Evolutionary conservation across 2,329 filamentous ascomycete species (phyloP), one percentile per base, ranked within the genome.

Genomic region (Lojkania enalia): DNA sequence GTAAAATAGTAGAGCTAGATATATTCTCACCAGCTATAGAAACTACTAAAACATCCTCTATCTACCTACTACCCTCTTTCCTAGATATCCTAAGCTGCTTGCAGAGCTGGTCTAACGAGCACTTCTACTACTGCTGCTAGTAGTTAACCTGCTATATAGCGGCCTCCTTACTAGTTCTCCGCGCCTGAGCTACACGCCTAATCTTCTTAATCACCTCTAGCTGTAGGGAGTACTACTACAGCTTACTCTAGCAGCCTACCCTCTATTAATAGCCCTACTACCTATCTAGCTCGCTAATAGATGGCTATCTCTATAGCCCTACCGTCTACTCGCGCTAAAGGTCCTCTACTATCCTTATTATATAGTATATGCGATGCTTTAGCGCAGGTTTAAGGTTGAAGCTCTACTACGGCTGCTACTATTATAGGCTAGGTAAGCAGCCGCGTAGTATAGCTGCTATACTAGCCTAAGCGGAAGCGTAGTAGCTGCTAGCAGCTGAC

Each of bases 161-260:
- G 6, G 39, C 30, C 9, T 42, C 30, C 30, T 42, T 20, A 20
- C 39, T 42, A 5, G 20, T 27, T 18, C 39, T 33, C 19, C 30
- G 30, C 18, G 30, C 20, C 30, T 42, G 30, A 11, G 39, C 39
- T 21, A 35, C 16, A 19, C 30, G 30, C 30, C 18, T 35, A 20
- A 42, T 35, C 39, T 42, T 30, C 39, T 42, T 42, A 20, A 42
- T 42, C 12, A 25, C 39, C 30, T 42, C 30, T 6, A 42, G 27
- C 39, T 15, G 18, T 14, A 42, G 39, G 11, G 30, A 42, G 39
- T 42, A 42, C 39, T 15, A 42, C 39, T 33, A 13, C 19, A 35
- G 30, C 39, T 42, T 20, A 18, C 39, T 42, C 15, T 35, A 18
- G 11, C 27, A 20, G 16, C 39, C 39, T 31, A 27, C 38, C 38